Evolutionary conservation across 768 basidiomycete genomes (phyloP), one percentile per base, ranked within the genome.

Genomic region (Serendipita vermifera): DNA sequence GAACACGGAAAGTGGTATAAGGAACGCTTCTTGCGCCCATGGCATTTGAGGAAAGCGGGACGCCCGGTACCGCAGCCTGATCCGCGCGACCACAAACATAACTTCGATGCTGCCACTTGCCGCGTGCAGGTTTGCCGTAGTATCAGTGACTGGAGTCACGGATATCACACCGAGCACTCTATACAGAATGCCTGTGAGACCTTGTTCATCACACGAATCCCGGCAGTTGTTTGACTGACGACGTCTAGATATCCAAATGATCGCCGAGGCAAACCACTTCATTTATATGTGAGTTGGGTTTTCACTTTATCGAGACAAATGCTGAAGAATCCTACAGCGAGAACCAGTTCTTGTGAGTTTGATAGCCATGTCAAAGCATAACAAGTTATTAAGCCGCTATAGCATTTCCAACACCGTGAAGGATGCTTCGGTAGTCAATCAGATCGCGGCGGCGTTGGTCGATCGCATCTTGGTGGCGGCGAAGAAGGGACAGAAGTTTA

Each of bases 111-210:
- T 5, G 77, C 77, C 1, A 74, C 73, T 5, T 84, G 83, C 64
- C 72, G 72, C 32, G 83, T 90, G 15, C 90, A 97, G 72, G 89
- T 78, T 14, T 76, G 89, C 38, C 78, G 94, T 55, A 88, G 85
- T 59, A 86, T 92, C 20, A 81, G 76, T 1, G 94, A 97, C 69
- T 99, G 94, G 94, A 87, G 83, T 63, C 88, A 91, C 62, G 94
- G 93, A 2, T 86, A 92, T 33, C 73, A 93, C 60, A 84, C 79
- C 3, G 94, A 97, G 68, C 78, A 81, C 58, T 91, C 87, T 67
- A 90, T 98, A 58, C 93, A 96, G 70, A 85, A 90, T 62, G 93
- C 94, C 43, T 91, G 87, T 88, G 64, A 66, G 85, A 78, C 2
- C n/a, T 31, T 33, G 22, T 20, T 32, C 20, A 41, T 54, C 38